Conservation (phyloP, 2,329 filamentous ascomycete genomes). For the Penicillium sp. region DNA sequence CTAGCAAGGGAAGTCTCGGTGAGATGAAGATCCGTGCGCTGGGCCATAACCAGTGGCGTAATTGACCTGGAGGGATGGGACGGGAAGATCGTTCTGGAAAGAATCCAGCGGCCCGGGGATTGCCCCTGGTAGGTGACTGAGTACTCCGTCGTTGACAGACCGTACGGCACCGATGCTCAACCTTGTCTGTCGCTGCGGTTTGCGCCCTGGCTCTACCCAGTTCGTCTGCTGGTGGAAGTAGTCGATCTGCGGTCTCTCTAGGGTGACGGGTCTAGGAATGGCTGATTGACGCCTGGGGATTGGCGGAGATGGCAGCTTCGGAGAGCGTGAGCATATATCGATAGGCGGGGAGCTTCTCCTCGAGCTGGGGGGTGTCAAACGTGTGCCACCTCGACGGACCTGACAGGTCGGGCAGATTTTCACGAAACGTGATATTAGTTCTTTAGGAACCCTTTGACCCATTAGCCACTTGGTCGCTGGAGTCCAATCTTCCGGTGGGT, state of each 20-base stretch:
- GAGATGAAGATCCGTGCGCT: conserved; percentile 31
- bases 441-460: conserved; percentile 53
- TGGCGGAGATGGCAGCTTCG: conserved; percentile 44
- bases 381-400: conserved; percentile 50
- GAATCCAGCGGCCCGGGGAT: conserved; percentile 36
- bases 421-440: conserved; percentile 57
- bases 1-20: conserved; percentile 34
- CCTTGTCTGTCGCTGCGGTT: conserved; percentile 23
- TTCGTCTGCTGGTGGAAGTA: conserved; percentile 35
- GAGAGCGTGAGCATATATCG: conserved; percentile 38
- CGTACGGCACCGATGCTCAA: conserved; percentile 28
- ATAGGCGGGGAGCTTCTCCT: conserved; percentile 44
- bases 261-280: conserved; percentile 31
- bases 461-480: conserved; percentile 1
- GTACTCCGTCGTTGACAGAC: conserved; percentile 28
- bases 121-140: conserved; percentile 31
- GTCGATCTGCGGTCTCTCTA: conserved; percentile 37
- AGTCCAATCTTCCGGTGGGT: not conserved
- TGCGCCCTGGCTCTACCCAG: conserved; percentile 37
- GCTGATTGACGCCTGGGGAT: conserved; percentile 42
- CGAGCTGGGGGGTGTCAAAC: conserved; percentile 47
- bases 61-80: conserved; percentile 35
- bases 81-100: conserved; percentile 34
- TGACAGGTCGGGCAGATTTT: conserved; percentile 57
- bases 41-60: conserved; percentile 35